phyloP scores from a whole-genome alignment of 441 rosid genomes.

The Euphorbia schlechtendalii region DNA sequence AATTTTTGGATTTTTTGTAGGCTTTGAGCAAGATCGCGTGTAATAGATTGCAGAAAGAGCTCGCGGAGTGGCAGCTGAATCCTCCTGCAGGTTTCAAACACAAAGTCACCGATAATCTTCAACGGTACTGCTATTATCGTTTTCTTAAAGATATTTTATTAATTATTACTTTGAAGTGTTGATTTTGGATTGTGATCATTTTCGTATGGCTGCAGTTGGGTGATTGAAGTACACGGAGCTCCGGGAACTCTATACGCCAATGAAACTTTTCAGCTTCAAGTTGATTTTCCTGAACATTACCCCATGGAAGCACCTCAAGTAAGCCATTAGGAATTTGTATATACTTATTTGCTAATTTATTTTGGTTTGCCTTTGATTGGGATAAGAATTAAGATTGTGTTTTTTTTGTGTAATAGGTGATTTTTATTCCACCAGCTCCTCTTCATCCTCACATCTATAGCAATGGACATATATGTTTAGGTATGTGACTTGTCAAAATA shows the following conservation, averaged over 20 bases:
- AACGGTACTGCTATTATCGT: conserved; percentile 33
- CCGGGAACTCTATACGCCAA: conserved; percentile 77
- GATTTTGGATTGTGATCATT: neutral
- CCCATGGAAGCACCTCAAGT: conserved; percentile 99
- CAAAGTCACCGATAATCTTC: conserved; percentile 79
- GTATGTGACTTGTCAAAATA: conserved; percentile 28
- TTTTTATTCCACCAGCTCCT: conserved; percentile 82
- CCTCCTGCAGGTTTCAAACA: conserved; percentile 82
- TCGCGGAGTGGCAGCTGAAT: conserved; percentile 82
- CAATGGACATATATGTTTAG: conserved; percentile 93
- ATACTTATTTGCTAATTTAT: too few species aligned
- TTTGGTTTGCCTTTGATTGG: too few species aligned
- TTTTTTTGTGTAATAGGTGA: conserved; percentile 41
- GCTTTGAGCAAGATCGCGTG: conserved; percentile 84
- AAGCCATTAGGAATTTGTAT: neutral
- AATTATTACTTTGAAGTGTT: too few species aligned
- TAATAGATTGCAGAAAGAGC: conserved; percentile 84
- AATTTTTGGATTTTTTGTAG: conserved; percentile 24
- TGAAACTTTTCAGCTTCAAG: conserved; percentile 89
- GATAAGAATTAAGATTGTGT: too few species aligned
- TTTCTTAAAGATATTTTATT: too few species aligned
- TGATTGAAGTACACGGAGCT: conserved; percentile 83
- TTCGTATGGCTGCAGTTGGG: conserved; percentile 47
- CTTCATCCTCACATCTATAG: conserved; percentile 87
- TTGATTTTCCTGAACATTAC: conserved; percentile 89